Evolutionary conservation across 768 basidiomycete species (phyloP).

Genomic region (Mycena alexandri): DNA sequence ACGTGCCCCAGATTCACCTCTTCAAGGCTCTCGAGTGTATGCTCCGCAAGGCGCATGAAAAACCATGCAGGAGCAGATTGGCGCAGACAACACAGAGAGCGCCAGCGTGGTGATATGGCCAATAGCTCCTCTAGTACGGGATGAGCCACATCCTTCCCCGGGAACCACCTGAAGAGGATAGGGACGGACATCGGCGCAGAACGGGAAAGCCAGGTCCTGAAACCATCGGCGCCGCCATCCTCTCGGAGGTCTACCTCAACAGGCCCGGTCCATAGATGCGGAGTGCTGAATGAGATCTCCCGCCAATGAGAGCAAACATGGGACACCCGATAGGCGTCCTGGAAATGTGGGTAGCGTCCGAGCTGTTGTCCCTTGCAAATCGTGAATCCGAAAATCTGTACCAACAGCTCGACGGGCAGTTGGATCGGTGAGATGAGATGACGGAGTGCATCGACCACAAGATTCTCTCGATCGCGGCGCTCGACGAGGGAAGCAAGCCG

Average conservation of each 20-base stretch:
- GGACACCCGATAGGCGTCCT: not conserved
- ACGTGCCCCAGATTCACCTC: not conserved
- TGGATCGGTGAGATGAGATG: not conserved
- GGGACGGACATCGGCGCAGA: not conserved
- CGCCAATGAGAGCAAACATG: conserved; percentile 7
- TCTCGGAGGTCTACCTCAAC: not conserved
- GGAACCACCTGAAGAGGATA: too few species aligned
- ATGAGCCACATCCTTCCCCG: too few species aligned
- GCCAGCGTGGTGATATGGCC: not conserved
- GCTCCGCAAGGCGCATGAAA: not conserved
- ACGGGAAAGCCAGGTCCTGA: not conserved
- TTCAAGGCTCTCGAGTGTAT: not conserved
- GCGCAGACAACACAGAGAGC: not conserved
- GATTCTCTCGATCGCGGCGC: not conserved
- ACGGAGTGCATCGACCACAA: not conserved
- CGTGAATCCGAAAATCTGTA: not conserved
- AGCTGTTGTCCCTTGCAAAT: not conserved
- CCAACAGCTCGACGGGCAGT: not conserved
- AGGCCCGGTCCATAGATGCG: not conserved
- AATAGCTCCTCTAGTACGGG: not conserved
- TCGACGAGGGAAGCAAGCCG: not conserved
- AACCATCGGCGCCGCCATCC: not conserved
- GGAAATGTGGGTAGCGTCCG: not conserved
- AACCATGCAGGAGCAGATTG: not conserved
- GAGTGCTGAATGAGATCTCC: not conserved